Evolutionary conservation across 805 yeast genomes (phyloP).

Genomic region (Yarrowia phangngaensis): DNA sequence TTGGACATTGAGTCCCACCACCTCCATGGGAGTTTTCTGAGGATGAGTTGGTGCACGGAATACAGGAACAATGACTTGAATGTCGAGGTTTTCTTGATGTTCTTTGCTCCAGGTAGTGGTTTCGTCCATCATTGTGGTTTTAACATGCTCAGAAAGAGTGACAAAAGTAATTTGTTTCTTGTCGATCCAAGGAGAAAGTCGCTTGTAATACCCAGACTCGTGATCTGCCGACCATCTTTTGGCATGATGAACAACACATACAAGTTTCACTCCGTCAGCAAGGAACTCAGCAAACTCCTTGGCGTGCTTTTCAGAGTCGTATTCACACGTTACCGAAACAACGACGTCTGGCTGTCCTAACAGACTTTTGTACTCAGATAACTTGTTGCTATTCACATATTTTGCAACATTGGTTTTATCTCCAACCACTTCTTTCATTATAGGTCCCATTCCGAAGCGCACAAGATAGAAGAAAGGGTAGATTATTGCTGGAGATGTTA

Average conservation of each 20-base stretch:
- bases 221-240: slow-evolving; percentile 9
- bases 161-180: slow-evolving; percentile 17
- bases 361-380: slow-evolving; percentile 1
- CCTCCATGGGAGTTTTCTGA: slow-evolving; percentile 21
- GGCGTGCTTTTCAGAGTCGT: slow-evolving; percentile 14
- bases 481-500: background rate
- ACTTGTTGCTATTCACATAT: slow-evolving; percentile 3
- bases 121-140: background rate
- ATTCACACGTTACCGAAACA: slow-evolving; percentile 9
- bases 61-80: slow-evolving; percentile 3
- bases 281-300: slow-evolving; percentile 4
- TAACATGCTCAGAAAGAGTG: slow-evolving; percentile 14
- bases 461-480: slow-evolving; percentile 21
- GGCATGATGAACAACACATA: slow-evolving; percentile 19
- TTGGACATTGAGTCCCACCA: slow-evolving; percentile 14
- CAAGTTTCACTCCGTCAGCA: slow-evolving; percentile 6
- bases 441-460: slow-evolving; percentile 17
- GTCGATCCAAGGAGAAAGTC: slow-evolving; percentile 18
- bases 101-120: slow-evolving; percentile 6
- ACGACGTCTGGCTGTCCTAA: slow-evolving; percentile 15
- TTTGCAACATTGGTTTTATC: slow-evolving; percentile 20
- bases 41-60: slow-evolving; percentile 18
- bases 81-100: background rate
- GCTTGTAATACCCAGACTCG: slow-evolving; percentile 18
- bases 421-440: slow-evolving; percentile 14